These are phyloP conservation scores for Phytopythium delawarense DNA, from an alignment of 352 stramenopile genomes.

Conservation along the genomic window DNA sequence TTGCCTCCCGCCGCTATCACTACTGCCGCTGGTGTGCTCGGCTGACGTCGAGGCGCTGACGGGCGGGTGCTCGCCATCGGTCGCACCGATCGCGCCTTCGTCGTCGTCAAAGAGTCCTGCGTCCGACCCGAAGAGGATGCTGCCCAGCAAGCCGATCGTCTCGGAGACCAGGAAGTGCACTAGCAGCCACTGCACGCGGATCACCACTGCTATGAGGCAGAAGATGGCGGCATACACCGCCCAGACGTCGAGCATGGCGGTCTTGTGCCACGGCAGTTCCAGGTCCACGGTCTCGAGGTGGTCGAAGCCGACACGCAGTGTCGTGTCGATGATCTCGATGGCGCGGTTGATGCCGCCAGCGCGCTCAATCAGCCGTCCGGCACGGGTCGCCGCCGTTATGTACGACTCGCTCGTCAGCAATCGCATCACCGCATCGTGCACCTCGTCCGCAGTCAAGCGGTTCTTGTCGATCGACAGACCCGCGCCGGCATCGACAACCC, in stretches of 20 bases:
- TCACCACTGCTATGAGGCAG: constrained; percentile 53
- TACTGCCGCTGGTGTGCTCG: not conserved
- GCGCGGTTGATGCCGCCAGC: constrained; percentile 60
- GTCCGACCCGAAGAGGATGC: constrained; percentile 34
- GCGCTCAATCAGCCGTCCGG: constrained; percentile 50
- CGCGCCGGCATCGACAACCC: constrained; percentile 68
- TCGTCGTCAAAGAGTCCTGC: constrained; percentile 4
- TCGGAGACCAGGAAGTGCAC: constrained; percentile 57
- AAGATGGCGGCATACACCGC: constrained; percentile 69
- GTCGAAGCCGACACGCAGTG: constrained; percentile 45
- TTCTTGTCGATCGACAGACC: constrained; percentile 76
- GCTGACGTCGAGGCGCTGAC: not conserved
- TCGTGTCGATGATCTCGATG: constrained; percentile 64
- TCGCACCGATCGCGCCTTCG: not conserved
- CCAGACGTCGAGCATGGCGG: constrained; percentile 74
- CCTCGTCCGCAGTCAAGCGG: constrained; percentile 39
- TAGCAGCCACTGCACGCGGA: constrained; percentile 67
- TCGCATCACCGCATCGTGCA: constrained; percentile 44
- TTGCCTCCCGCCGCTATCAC: constrained; percentile 3
- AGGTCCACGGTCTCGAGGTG: constrained; percentile 73
- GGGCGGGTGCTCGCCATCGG: not conserved
- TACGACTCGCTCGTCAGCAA: constrained; percentile 56
- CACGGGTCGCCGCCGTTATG: constrained; percentile 30
- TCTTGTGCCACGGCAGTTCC: constrained; percentile 71
- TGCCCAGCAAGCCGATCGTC: constrained; percentile 30